Evolutionary conservation across 306 rosid species (phyloP).

Genomic region (Citrullus amarus): DNA sequence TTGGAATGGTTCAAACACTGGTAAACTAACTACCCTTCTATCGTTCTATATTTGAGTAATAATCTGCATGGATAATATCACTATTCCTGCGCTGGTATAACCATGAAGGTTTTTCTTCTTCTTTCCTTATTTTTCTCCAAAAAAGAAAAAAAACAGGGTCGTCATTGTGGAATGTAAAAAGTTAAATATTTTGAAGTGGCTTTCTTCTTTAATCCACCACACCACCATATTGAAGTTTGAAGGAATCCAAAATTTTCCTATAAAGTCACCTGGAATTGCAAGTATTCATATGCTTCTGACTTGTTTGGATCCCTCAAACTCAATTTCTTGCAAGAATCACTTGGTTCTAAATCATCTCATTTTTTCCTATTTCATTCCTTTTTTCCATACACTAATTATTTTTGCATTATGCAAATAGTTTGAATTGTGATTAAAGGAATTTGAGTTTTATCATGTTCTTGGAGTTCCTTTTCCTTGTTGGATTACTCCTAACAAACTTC

Average conservation of each 20-base stretch:
- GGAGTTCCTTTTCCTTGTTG: neutral
- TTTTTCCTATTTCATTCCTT: neutral
- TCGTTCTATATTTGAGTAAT: neutral
- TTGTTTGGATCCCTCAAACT: neutral
- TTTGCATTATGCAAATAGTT: neutral
- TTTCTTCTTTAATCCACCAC: neutral
- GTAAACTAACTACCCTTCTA: conserved; percentile 16
- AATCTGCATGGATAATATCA: neutral
- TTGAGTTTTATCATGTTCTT: neutral
- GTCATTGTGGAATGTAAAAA: neutral
- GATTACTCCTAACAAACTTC: conserved; percentile 5
- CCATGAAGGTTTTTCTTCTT: neutral
- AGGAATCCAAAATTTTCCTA: neutral
- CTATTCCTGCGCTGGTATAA: neutral
- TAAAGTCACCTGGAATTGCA: neutral
- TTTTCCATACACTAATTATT: neutral
- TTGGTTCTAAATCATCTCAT: neutral
- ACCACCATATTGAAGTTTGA: neutral
- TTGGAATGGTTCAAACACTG: conserved; percentile 93
- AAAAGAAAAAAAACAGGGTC: neutral
- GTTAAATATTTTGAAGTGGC: neutral
- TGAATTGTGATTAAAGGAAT: neutral
- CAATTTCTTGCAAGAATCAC: neutral
- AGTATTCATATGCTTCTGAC: neutral
- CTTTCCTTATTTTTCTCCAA: neutral